Evolutionary conservation across 2,329 filamentous ascomycete genomes (phyloP).

Genomic region (Diplodia sapinea): DNA sequence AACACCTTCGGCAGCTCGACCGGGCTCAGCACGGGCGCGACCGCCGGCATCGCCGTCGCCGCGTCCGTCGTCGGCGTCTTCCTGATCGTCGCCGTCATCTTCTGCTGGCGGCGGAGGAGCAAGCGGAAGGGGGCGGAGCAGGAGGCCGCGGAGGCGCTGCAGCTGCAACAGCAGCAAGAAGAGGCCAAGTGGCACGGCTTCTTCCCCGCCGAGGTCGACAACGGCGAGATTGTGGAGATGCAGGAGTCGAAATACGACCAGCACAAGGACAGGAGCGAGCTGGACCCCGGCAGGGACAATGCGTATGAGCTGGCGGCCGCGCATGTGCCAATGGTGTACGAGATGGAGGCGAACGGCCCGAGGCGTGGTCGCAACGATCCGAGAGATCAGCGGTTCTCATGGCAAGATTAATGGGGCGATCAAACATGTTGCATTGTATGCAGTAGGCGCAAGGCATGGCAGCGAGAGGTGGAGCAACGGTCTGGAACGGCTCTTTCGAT

Average conservation of each 20-base stretch:
- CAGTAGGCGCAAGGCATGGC: neutral
- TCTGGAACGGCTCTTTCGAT: neutral
- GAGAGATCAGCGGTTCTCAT: neutral
- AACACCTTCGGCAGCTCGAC: neutral
- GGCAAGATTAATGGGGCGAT: neutral
- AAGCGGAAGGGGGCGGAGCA: neutral
- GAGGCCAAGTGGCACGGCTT: neutral
- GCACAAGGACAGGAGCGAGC: conserved; percentile 1
- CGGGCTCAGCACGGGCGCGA: conserved; percentile 18
- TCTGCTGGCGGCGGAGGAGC: conserved; percentile 20
- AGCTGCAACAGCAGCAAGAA: neutral
- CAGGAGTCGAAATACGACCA: neutral
- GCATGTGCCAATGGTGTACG: conserved; percentile 21
- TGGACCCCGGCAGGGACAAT: neutral
- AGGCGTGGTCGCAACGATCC: neutral
- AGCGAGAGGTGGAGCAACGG: neutral
- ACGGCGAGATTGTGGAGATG: conserved; percentile 1
- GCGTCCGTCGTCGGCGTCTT: conserved; percentile 3
- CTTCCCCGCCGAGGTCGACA: conserved; percentile 2
- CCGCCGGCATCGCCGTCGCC: conserved; percentile 22
- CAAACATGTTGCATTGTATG: too few species aligned
- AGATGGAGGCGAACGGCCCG: neutral
- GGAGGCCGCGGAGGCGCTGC: neutral
- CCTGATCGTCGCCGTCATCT: conserved; percentile 17
- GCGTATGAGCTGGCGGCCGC: conserved; percentile 14